These are phyloP conservation scores for Neophaeococcomyces aloes DNA, from an alignment of 2,329 filamentous ascomycete species.

Conservation along the genomic window DNA sequence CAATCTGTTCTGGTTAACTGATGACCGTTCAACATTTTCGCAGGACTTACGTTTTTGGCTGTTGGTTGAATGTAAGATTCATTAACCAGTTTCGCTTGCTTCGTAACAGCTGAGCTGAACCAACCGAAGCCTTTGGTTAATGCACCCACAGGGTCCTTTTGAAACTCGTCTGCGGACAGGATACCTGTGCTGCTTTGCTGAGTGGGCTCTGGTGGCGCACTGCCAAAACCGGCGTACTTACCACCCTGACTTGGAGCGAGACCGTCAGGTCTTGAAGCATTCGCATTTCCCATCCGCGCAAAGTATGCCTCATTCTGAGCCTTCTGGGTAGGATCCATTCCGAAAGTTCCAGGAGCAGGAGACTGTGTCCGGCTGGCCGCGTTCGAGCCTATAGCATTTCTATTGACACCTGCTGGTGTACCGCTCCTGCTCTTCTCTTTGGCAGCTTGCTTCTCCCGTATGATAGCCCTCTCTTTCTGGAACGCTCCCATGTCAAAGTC, in stretches of 20 bases:
- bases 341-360: constrained; percentile 23
- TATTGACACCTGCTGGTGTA: constrained; percentile 29
- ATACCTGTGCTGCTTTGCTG: constrained; percentile 32
- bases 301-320: constrained; percentile 79
- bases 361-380: constrained; percentile 21
- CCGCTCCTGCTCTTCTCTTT: constrained; percentile 26
- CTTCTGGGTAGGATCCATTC: constrained; percentile 44
- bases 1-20: constrained; percentile 45
- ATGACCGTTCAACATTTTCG: neutral
- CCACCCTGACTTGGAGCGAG: constrained; percentile 83
- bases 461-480: constrained; percentile 31
- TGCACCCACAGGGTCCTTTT: constrained; percentile 79
- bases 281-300: constrained; percentile 70
- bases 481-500: constrained; percentile 72
- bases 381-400: constrained; percentile 12
- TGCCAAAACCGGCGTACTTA: constrained; percentile 86
- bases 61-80: constrained; percentile 87
- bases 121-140: constrained; percentile 89
- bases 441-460: constrained; percentile 26
- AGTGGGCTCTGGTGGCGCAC: constrained; percentile 47
- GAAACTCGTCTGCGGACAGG: constrained; percentile 73
- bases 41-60: constrained; percentile 61
- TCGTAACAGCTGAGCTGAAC: constrained; percentile 78
- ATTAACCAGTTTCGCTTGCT: constrained; percentile 84
- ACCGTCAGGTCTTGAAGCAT: constrained; percentile 61